Evolutionary conservation across 441 rosid species (phyloP).

Genomic region (Aleurites moluccanus): DNA sequence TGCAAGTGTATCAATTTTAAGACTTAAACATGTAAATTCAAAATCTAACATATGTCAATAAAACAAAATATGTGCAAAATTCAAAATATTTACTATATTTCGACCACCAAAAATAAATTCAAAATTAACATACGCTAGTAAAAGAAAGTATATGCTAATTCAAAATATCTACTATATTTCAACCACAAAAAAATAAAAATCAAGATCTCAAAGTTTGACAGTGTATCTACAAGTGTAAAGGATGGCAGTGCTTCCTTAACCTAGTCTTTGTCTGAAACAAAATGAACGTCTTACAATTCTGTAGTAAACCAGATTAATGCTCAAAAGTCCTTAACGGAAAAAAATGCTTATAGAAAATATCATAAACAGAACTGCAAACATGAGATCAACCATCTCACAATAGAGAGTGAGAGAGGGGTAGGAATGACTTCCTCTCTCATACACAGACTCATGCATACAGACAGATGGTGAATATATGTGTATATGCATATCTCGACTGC

Average conservation of each 20-base stretch:
- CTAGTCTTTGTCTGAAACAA: background rate
- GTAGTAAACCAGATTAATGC: background rate
- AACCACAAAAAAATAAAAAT: background rate
- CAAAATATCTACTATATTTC: background rate
- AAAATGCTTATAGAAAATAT: background rate
- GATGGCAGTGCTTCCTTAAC: background rate
- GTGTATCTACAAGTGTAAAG: background rate
- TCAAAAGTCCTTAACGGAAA: background rate
- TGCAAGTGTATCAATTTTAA: background rate
- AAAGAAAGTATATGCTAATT: background rate
- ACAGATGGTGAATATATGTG: background rate
- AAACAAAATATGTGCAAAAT: background rate
- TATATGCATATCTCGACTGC: too few species aligned
- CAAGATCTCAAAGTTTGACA: background rate
- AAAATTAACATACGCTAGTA: background rate
- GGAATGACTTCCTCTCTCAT: background rate
- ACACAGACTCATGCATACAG: too few species aligned
- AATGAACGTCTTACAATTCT: background rate
- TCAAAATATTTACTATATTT: background rate
- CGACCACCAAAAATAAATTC: background rate
- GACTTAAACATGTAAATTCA: background rate
- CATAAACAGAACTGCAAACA: background rate
- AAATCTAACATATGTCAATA: background rate
- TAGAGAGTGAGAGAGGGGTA: background rate
- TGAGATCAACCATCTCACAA: background rate